Percentiles rank a stretch among this genome's conserved stretches.
phyloP scores from a whole-genome alignment of 805 yeast genomes.

The Saccharomycopsis selenospora region DNA sequence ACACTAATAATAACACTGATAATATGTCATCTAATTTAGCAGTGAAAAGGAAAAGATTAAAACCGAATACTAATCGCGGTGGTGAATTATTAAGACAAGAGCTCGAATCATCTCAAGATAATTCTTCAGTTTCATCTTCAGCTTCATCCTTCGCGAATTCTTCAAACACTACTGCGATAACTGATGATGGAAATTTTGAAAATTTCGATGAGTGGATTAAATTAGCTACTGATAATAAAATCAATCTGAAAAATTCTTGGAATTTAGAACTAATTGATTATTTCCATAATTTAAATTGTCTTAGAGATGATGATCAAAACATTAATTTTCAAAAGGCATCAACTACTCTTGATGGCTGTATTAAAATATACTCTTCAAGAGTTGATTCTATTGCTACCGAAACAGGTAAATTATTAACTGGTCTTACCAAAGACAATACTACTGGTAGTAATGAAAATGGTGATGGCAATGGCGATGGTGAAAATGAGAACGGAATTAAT shows the following conservation, averaged over 20 bases:
- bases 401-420: slow-evolving; percentile 74
- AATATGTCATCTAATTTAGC: background rate
- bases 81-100: slow-evolving; percentile 27
- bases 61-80: slow-evolving; percentile 24
- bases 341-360: slow-evolving; percentile 88
- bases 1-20: background rate
- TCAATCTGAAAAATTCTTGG: slow-evolving; percentile 44
- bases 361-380: slow-evolving; percentile 84
- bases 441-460: slow-evolving; percentile 20
- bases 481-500: slow-evolving; percentile 23
- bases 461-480: slow-evolving; percentile 24
- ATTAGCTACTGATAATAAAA: slow-evolving; percentile 41
- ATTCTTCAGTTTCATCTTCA: background rate
- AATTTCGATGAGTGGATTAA: slow-evolving; percentile 44
- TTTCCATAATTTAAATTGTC: slow-evolving; percentile 42
- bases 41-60: background rate
- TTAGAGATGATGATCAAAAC: slow-evolving; percentile 40
- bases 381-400: slow-evolving; percentile 88
- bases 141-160: background rate
- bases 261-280: slow-evolving; percentile 44
- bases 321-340: slow-evolving; percentile 87
- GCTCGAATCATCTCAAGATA: slow-evolving; percentile 16
- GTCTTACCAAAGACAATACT: slow-evolving; percentile 39
- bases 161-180: slow-evolving; percentile 30
- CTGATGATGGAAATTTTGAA: background rate